Evolutionary conservation across 2,329 filamentous ascomycete genomes (phyloP).

Genomic region (Sporothrix curviconia): DNA sequence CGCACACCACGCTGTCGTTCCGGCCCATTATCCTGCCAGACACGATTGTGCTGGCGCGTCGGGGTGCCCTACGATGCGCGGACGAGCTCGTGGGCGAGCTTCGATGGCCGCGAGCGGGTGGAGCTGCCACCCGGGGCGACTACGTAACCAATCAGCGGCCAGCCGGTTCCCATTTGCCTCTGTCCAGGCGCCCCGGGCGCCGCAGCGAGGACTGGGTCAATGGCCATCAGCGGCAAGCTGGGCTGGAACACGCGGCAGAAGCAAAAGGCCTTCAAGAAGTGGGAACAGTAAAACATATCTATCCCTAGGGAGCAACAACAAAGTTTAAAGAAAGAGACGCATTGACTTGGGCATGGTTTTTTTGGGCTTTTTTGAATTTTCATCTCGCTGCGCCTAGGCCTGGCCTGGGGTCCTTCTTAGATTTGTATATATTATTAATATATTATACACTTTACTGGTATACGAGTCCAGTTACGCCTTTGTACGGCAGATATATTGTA

Average conservation of each 20-base stretch:
- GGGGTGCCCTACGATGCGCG: slow-evolving; percentile 93
- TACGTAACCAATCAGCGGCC: slow-evolving; percentile 80
- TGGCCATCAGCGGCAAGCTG: slow-evolving; percentile 68
- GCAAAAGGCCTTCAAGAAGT: slow-evolving; percentile 57
- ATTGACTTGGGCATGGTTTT: no score
- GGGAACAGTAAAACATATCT: slow-evolving; percentile 32
- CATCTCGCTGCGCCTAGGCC: no score
- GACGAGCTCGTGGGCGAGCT: slow-evolving; percentile 92
- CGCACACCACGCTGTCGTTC: slow-evolving; percentile 91
- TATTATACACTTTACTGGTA: background rate
- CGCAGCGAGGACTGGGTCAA: slow-evolving; percentile 76
- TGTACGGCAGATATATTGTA: no score
- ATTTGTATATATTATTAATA: no score
- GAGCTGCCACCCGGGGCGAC: slow-evolving; percentile 70
- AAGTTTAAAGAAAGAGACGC: no score
- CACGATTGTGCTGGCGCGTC: slow-evolving; percentile 83
- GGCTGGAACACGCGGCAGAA: slow-evolving; percentile 77
- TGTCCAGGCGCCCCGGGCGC: slow-evolving; percentile 62
- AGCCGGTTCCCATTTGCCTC: slow-evolving; percentile 70
- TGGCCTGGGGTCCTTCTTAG: background rate
- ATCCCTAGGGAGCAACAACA: no score
- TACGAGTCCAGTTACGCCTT: no score
- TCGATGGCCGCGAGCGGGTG: slow-evolving; percentile 86
- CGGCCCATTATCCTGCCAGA: slow-evolving; percentile 94
- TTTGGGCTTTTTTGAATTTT: background rate